A percentile compares a stretch with the other conserved stretches of the same genome.
phyloP scores from a whole-genome alignment of 768 basidiomycete genomes.

The Clathrus columnatus region DNA sequence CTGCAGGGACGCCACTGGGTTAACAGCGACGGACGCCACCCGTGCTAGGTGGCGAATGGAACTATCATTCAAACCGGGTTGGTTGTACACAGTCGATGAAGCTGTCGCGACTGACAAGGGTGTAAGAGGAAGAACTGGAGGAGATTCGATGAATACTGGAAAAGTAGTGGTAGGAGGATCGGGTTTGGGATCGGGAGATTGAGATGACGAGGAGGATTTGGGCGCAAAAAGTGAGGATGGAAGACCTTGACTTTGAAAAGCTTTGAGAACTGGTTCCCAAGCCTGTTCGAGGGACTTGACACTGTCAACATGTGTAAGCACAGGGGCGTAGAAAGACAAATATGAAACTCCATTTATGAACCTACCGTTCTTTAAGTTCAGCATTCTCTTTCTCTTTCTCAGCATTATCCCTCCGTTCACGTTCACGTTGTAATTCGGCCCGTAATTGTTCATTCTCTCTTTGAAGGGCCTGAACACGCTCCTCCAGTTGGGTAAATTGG shows the following conservation, averaged over 20 bases:
- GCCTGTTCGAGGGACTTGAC: conserved; percentile 72
- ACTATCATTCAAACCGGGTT: conserved; percentile 30
- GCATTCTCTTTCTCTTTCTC: conserved; percentile 53
- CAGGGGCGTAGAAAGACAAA: not conserved
- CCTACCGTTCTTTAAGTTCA: conserved; percentile 57
- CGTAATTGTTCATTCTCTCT: conserved; percentile 75
- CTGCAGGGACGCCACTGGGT: conserved; percentile 76
- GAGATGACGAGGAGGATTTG: conserved; percentile 16
- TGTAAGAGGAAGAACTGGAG: conserved; percentile 26
- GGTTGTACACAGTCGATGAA: conserved; percentile 24
- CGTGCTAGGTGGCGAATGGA: conserved; percentile 98
- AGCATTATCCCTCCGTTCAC: conserved; percentile 30
- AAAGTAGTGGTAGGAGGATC: conserved; percentile 16
- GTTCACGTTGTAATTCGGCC: conserved; percentile 33
- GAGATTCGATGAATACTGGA: conserved; percentile 12
- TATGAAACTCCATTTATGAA: not conserved
- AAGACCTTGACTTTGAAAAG: conserved; percentile 60
- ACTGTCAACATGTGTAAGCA: not conserved
- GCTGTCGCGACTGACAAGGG: conserved; percentile 20
- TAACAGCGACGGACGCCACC: conserved; percentile 66
- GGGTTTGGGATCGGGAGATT: conserved; percentile 13
- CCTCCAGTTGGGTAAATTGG: conserved; percentile 64
- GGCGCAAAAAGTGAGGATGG: conserved; percentile 34
- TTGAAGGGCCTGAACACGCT: conserved; percentile 62
- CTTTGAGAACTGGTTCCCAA: conserved; percentile 74